Percentiles rank a stretch among this genome's conserved stretches.
These are phyloP conservation scores for Eucalyptus albens DNA, from an alignment of 345 rosid species.

Conservation along the genomic window DNA sequence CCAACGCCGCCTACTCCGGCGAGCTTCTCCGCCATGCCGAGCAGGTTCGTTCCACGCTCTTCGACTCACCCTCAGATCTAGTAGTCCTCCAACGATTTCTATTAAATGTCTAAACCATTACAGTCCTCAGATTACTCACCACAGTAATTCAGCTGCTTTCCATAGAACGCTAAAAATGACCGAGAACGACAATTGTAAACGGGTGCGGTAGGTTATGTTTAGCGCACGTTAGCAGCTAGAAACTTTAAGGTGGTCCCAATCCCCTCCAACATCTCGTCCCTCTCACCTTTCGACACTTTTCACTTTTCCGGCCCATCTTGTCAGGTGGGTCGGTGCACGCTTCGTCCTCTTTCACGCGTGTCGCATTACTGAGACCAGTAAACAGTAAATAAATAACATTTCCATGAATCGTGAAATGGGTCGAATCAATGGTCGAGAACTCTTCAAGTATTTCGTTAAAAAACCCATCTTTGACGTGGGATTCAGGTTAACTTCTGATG, in stretches of 20 bases:
- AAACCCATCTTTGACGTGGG: neutral
- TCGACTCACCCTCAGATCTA: neutral
- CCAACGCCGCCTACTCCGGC: too few species aligned
- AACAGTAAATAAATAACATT: neutral
- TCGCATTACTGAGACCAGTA: neutral
- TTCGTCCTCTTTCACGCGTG: neutral
- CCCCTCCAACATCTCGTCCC: neutral
- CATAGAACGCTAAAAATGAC: neutral
- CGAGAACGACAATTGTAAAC: neutral
- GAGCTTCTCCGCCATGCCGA: too few species aligned
- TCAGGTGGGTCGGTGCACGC: neutral
- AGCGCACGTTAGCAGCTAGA: neutral
- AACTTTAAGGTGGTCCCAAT: neutral
- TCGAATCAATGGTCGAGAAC: neutral
- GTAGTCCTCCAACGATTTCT: neutral
- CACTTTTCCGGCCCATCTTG: neutral
- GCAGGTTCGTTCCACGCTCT: slow-evolving; percentile 46
- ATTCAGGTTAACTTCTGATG: neutral
- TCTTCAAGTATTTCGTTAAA: neutral
- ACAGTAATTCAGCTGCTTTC: neutral
- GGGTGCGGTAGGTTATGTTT: neutral
- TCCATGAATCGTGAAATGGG: neutral
- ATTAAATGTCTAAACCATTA: neutral
- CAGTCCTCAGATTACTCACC: neutral
- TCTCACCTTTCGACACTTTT: neutral